Base-by-base conservation (phyloP, 352 stramenopile genomes). In the Blastocystis sp. region DNA sequence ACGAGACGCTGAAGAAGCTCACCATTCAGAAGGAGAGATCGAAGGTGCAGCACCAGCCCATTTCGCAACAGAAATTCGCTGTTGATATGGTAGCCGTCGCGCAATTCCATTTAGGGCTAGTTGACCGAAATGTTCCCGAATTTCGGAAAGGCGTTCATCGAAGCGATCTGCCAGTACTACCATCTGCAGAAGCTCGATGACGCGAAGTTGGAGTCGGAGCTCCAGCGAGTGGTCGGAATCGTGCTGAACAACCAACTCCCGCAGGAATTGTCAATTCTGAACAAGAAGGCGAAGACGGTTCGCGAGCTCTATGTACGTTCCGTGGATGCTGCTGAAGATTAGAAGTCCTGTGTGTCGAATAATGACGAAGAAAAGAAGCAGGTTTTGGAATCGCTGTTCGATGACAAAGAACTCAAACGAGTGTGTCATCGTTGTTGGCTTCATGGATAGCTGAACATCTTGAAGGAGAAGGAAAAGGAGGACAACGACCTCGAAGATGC, bases 401-500 rank as follows among this genome's bases (percentile, higher is more conserved):
- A 35, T 45, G 13, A 16, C 0, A 21, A 16, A 3, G 74, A 85
- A 33, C 2, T 85, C 26, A 50, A 67, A 55, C 31, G 45, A 45
- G 66, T 77, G 26, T 26, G 50, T 77, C 3, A 26, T 10, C 3
- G 21, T 71, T 45, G 6, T 3, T 16, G 50, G 0, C 2, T 16
- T 77, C 3, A 13, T 19, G 24, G 3, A 6, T 77, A 77, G 55
- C 35, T 85, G 74, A 31, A 67, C 29, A 55, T 24, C 31, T 31
- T 85, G n/a, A 31, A 85, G 12, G n/a, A 85, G 33, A 66, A 85
- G 74, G 74, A 85, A 41, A 41, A 50, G n/a, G 55, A 85, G 16
- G 41, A 85, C 29, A 85, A 85, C 61, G 55, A 66, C 24, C 50
- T 55, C 6, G 45, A 55, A 55, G 45, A 55, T 16, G 45, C 45